Conservation (phyloP, 495 filamentous ascomycete genomes). For the Pyrenula aspistea region DNA sequence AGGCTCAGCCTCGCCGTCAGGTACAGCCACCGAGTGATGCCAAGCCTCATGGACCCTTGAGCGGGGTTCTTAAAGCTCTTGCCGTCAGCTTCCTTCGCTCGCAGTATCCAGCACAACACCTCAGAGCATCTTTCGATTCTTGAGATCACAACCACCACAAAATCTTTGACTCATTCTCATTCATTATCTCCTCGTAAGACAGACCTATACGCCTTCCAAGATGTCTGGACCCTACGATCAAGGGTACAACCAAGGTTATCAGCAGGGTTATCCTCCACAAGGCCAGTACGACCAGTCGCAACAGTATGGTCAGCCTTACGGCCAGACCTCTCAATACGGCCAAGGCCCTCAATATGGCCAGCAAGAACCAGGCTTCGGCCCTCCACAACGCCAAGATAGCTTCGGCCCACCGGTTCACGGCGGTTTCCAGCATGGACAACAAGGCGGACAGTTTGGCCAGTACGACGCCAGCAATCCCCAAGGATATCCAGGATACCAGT, state of each 20-base stretch:
- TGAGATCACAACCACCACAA: no score
- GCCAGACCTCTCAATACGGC: constrained; percentile 14
- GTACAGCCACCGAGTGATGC: no score
- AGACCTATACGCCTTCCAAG: not conserved
- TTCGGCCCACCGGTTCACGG: constrained; percentile 34
- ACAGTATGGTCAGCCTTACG: constrained; percentile 12
- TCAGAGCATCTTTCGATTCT: no score
- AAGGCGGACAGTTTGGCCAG: constrained; percentile 16
- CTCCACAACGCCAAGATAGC: constrained; percentile 22
- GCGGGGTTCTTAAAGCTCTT: no score
- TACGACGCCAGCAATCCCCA: constrained; percentile 20
- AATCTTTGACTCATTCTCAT: no score
- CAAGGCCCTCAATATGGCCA: constrained; percentile 49
- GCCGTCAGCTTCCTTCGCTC: no score
- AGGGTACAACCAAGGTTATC: constrained; percentile 11
- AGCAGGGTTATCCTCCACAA: constrained; percentile 19
- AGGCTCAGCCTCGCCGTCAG: no score
- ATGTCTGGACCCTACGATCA: constrained; percentile 41
- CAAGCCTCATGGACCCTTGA: no score
- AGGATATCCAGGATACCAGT: constrained; percentile 27
- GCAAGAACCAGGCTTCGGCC: constrained; percentile 22
- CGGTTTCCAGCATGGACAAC: constrained; percentile 33
- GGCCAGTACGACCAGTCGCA: constrained; percentile 20
- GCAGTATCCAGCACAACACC: no score
- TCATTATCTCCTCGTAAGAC: no score